Base-by-base conservation (phyloP, 805 yeast genomes). In the Teunomyces atbi region DNA sequence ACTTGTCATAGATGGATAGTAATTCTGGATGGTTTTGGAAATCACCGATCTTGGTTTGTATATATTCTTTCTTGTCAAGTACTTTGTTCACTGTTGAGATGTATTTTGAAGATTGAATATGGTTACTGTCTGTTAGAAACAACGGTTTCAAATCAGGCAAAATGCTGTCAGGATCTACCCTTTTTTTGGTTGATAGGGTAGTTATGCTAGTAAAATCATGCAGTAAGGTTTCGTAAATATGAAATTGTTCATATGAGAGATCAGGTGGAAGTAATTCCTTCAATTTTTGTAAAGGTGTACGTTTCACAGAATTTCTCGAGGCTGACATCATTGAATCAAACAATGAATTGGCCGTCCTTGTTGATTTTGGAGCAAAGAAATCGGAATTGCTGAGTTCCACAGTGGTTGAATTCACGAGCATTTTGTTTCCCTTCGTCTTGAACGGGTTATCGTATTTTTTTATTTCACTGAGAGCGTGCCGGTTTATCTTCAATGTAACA, bases 281-380 rank as follows among this genome's bases (percentile, higher is more conserved):
- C 23, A 68, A 52, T 46, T 63, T 66, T 36, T 62, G 68, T 3
- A 65, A 50, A 1, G 66, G 61, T 1, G 69, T 62, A 21, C 63
- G 46, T 44, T 66, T 64, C 6, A 47, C 51, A 4, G 62, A 46
- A 11, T 53, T 47, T 36, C 53, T 57, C 10, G 67, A 55, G 2
- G 69, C 61, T 3, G 65, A 60, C 65, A 74, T 68, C 71, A 76
- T 71, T 45, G 68, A 65, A 13, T 54, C 63, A 46, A 75, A 73
- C 4, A 69, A 65, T 6, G 65, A 53, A 1, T 45, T 46, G 8
- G 51, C 55, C 30, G 50, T 55, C 6, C 50, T 52, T n/a, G 45
- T 45, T 1, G 16, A 27, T 19, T 23, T 41, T 40, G 44, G 29
- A 12, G 26, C 27, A 32, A 45, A 44, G 35, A 48, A 48, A 10